phyloP scores from a whole-genome alignment of 73 alveolate genomes.

The Tetrahymena elliotti region DNA sequence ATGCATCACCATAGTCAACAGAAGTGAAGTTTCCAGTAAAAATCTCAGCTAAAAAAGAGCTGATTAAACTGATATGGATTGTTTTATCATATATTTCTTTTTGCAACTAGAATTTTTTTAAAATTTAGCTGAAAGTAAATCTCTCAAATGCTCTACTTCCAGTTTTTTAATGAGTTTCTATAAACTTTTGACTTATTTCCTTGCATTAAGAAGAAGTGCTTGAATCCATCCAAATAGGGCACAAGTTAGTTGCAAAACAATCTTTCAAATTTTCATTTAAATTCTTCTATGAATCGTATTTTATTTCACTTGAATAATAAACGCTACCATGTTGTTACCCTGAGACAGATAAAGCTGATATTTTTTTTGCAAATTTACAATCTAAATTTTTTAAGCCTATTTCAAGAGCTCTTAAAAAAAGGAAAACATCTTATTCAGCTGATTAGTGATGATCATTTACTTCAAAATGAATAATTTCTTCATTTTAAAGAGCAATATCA shows the following conservation, averaged over 20 bases:
- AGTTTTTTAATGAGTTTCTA: neutral
- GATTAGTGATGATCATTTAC: neutral
- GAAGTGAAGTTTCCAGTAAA: neutral
- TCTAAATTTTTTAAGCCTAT: neutral
- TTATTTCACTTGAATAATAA: neutral
- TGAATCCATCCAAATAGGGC: neutral
- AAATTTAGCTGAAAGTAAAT: neutral
- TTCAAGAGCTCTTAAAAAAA: neutral
- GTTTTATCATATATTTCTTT: neutral
- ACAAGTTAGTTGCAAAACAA: neutral
- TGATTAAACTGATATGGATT: neutral
- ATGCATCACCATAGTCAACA: neutral
- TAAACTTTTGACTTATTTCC: neutral
- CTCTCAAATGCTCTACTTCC: neutral
- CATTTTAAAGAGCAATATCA: neutral
- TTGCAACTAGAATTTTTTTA: neutral
- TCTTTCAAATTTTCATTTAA: neutral
- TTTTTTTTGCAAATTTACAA: neutral
- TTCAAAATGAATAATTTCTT: neutral
- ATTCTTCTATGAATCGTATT: neutral
- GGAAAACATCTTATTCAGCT: neutral
- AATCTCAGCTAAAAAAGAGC: neutral
- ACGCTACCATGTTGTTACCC: neutral
- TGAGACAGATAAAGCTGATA: neutral
- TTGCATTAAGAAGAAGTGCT: neutral